phyloP scores from a whole-genome alignment of 129 eudicot genomes.

The Mikania micrantha region DNA sequence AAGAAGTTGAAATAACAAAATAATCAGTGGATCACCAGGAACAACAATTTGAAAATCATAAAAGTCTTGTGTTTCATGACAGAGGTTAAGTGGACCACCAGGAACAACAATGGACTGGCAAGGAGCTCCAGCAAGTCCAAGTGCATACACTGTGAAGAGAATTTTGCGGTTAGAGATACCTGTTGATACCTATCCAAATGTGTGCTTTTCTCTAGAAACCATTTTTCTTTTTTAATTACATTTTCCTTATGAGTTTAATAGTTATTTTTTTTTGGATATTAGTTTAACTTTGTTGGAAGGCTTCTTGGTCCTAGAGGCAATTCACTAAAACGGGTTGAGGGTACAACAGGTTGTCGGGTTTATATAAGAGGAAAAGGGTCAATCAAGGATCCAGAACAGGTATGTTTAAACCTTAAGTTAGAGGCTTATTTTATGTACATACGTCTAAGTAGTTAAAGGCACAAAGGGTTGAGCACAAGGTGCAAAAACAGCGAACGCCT shows the following conservation, averaged over 20 bases:
- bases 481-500: too few relatives aligned
- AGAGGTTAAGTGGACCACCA: slow-evolving; percentile 77
- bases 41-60: background rate
- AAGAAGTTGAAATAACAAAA: background rate
- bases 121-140: slow-evolving; percentile 97
- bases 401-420: background rate
- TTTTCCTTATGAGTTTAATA: background rate
- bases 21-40: too few relatives aligned
- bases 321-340: slow-evolving; percentile 90
- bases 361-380: slow-evolving; percentile 94
- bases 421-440: background rate
- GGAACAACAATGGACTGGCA: slow-evolving; percentile 99
- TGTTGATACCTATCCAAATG: slow-evolving; percentile 81
- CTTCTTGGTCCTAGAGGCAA: slow-evolving; percentile 94
- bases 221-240: background rate
- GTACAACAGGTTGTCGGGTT: slow-evolving; percentile 88
- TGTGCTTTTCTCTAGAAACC: slow-evolving; percentile 16
- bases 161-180: slow-evolving; percentile 87
- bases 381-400: slow-evolving; percentile 93
- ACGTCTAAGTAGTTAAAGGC: background rate
- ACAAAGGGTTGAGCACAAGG: too few relatives aligned
- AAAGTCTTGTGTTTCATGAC: slow-evolving; percentile 4
- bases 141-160: slow-evolving; percentile 81
- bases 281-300: slow-evolving; percentile 94
- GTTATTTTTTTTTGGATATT: slow-evolving; percentile 1